phyloP scores from a whole-genome alignment of 2,329 filamentous ascomycete species.

The Aureobasidium sp. region DNA sequence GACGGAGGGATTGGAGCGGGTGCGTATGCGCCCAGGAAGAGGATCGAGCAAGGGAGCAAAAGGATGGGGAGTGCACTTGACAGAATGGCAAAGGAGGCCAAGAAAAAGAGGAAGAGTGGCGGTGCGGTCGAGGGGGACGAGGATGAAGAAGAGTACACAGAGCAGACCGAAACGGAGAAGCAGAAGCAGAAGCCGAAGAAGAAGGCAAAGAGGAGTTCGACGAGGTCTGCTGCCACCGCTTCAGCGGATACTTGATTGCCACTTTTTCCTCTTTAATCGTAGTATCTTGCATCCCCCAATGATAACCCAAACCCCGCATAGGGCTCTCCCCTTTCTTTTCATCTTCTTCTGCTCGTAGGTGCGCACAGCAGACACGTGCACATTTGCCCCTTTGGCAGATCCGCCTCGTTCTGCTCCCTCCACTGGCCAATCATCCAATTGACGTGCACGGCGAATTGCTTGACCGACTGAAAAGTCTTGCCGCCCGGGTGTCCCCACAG shows the following conservation, averaged over 20 bases:
- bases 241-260: constrained; percentile 1
- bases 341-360: too few relatives aligned
- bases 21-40: constrained; percentile 64
- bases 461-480: not conserved
- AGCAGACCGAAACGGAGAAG: not conserved
- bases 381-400: not conserved
- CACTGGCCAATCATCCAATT: not conserved
- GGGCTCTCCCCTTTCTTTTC: too few relatives aligned
- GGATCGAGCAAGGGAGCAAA: constrained; percentile 57
- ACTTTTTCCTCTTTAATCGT: too few relatives aligned
- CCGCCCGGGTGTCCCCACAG: not conserved
- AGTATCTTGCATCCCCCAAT: too few relatives aligned
- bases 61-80: constrained; percentile 70
- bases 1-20: constrained; percentile 63
- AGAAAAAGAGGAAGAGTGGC: constrained; percentile 24
- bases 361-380: not conserved
- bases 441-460: not conserved
- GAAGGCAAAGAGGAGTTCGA: constrained; percentile 15
- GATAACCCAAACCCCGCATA: too few relatives aligned
- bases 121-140: constrained; percentile 14
- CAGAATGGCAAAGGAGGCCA: constrained; percentile 54
- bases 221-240: constrained; percentile 8
- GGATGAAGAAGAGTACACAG: constrained; percentile 16
- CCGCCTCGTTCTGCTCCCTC: not conserved
- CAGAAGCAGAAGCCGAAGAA: constrained; percentile 8